Percentiles rank a stretch among this genome's conserved stretches.
These are phyloP conservation scores for Otatea glauca DNA, from an alignment of 176 grass and related monocot genomes.

Conservation along the genomic window DNA sequence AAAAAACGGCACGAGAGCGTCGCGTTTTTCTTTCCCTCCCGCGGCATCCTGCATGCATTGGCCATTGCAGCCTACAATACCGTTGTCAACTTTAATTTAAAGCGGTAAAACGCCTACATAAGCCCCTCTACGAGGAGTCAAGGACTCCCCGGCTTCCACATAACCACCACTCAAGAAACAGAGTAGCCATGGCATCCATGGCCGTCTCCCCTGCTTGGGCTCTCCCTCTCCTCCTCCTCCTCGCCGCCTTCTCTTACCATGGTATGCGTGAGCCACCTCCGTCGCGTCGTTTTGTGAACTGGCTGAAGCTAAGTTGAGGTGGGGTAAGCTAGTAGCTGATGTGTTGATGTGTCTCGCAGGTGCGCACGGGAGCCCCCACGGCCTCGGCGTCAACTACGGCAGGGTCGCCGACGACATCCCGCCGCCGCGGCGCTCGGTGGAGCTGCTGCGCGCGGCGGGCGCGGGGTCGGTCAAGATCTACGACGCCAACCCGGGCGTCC, in stretches of 20 bases:
- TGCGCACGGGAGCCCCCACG: slow-evolving; percentile 41
- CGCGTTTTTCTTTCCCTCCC: no score
- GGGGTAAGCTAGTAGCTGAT: neutral
- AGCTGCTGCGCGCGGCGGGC: slow-evolving; percentile 53
- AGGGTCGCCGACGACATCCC: slow-evolving; percentile 76
- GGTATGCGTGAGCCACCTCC: slow-evolving; percentile 33
- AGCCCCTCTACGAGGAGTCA: neutral
- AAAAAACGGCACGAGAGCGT: no score
- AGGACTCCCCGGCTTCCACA: no score
- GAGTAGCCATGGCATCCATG: slow-evolving; percentile 23
- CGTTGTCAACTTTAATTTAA: slow-evolving; percentile 37
- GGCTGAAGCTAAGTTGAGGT: neutral
- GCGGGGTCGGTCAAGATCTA: slow-evolving; percentile 90
- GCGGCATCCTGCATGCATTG: neutral
- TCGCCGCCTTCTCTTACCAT: slow-evolving; percentile 2
- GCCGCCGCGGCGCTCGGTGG: slow-evolving; percentile 53
- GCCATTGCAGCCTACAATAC: neutral
- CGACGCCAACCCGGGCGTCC: slow-evolving; percentile 73
- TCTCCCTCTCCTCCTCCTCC: slow-evolving; percentile 21
- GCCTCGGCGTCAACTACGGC: slow-evolving; percentile 92
- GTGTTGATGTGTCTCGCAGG: neutral
- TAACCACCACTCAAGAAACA: neutral
- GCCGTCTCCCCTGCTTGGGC: neutral
- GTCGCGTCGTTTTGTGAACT: neutral
- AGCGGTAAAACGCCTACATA: neutral